Evolutionary conservation across 2,329 filamentous ascomycete genomes (phyloP), one percentile per base, ranked within the genome.

Genomic region (Phialophora verrucosa): DNA sequence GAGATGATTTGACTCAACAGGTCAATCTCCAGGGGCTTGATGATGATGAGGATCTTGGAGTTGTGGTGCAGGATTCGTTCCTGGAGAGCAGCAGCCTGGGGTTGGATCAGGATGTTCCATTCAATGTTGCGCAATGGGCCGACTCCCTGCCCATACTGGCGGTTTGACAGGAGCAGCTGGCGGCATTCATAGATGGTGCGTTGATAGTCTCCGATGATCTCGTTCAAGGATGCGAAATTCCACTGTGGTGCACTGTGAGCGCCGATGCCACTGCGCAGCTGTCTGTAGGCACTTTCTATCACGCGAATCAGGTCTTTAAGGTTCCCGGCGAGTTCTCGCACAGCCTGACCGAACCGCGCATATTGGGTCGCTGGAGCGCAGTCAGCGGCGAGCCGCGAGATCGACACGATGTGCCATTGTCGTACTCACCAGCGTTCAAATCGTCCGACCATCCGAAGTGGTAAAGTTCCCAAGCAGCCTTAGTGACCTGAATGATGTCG

Each of bases 41-140:
- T 51, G 23, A 51, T 51, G 49, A 51, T 51, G 10, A 51, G 49
- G 49, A 51, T 51, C 49, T 51, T 51, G 49, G 49, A 51, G 20
- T 51, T 51, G 49, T 51, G 49, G 14, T 51, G 49, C 23, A 29
- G 25, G 7, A 51, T 51, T 29, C 49, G 49, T 23, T 51, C n/a
- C 20, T 51, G 49, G 20, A 51, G 49, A 8, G 49, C 49, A 23
- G 49, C 49, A 12, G 49, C 49, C 49, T 29, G 49, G 25, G 49
- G 49, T 27, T 51, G 49, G 49, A 51, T 27, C 49, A 51, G 11
- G 20, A 51, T 8, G 23, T 51, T 51, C 49, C 49, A 51, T 23
- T 51, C 49, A 7, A 51, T 51, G 23, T 51, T 51, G 23, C 49
- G 49, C 25, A 23, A 51, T 14, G 49, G 49, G 14, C 49, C 49